Percentiles rank a stretch among this genome's conserved stretches.
Evolutionary conservation across 805 yeast species (phyloP).

Genomic region (Saturnispora ahearnii): DNA sequence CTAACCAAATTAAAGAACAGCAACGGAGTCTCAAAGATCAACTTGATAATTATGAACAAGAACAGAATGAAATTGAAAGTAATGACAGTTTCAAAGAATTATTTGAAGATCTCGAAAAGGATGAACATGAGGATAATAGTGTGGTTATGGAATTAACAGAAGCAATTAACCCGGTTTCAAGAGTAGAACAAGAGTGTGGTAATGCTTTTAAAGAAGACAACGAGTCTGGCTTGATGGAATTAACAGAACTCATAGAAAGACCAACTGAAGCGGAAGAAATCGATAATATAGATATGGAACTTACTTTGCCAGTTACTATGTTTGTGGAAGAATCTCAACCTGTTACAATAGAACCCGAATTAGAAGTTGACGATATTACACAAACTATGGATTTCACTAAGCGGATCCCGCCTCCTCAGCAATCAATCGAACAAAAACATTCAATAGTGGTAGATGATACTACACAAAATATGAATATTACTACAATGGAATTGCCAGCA

Average conservation of each 20-base stretch:
- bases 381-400: slow-evolving; percentile 10
- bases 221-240: neutral
- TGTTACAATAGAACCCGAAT: neutral
- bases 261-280: neutral
- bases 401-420: neutral
- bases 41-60: neutral
- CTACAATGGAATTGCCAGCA: neutral
- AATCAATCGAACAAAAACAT: neutral
- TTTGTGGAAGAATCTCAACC: neutral
- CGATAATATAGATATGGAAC: neutral
- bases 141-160: slow-evolving; percentile 1
- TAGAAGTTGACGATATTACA: neutral
- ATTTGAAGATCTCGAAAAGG: slow-evolving; percentile 8
- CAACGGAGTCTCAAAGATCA: slow-evolving; percentile 9
- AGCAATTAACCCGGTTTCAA: neutral
- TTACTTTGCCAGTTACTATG: neutral
- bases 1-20: slow-evolving; percentile 17
- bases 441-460: neutral
- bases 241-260: slow-evolving; percentile 11
- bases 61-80: neutral
- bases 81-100: slow-evolving; percentile 7
- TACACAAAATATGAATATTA: slow-evolving; percentile 6
- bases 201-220: neutral
- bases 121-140: slow-evolving; percentile 5
- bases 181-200: neutral